phyloP scores from a whole-genome alignment of 129 eudicot species.

The Artemisia tridentata region DNA sequence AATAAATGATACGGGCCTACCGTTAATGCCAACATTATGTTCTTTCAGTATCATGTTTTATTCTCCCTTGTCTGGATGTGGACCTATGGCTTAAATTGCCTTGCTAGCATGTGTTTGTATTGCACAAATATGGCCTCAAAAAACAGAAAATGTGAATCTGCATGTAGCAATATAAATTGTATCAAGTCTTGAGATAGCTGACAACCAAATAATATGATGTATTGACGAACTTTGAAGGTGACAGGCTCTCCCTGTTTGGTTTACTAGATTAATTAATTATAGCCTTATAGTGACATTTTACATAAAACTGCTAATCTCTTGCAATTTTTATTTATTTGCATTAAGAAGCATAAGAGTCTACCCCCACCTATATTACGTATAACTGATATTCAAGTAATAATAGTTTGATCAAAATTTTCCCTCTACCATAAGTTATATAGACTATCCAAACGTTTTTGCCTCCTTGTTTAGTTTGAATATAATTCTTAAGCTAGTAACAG shows the following conservation, averaged over 20 bases:
- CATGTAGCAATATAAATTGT: conserved; percentile 9
- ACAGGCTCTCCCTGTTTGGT: conserved; percentile 7
- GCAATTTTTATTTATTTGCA: neutral
- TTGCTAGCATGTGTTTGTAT: conserved; percentile 18
- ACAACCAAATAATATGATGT: conserved; percentile 11
- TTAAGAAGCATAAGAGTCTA: neutral
- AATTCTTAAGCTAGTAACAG: conserved; percentile 22
- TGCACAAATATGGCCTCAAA: conserved; percentile 12
- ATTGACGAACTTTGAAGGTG: conserved; percentile 10
- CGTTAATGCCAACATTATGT: conserved; percentile 12
- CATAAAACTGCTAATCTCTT: conserved; percentile 3
- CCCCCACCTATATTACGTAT: neutral
- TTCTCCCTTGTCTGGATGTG: conserved; percentile 24
- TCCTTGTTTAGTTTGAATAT: conserved; percentile 6
- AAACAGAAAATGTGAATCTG: neutral
- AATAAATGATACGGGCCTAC: conserved; percentile 22
- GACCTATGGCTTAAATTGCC: conserved; percentile 25
- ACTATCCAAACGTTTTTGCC: neutral
- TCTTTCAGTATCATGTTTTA: conserved; percentile 18
- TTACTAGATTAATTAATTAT: conserved; percentile 10
- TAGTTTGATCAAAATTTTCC: neutral
- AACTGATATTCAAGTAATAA: neutral
- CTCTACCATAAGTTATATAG: neutral
- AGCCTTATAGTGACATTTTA: conserved; percentile 11
- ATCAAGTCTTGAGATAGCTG: neutral